Evolutionary conservation across 116 monocot species (phyloP), one percentile per base, ranked within the genome.

Genomic region (Phalaenopsis hybrid): DNA sequence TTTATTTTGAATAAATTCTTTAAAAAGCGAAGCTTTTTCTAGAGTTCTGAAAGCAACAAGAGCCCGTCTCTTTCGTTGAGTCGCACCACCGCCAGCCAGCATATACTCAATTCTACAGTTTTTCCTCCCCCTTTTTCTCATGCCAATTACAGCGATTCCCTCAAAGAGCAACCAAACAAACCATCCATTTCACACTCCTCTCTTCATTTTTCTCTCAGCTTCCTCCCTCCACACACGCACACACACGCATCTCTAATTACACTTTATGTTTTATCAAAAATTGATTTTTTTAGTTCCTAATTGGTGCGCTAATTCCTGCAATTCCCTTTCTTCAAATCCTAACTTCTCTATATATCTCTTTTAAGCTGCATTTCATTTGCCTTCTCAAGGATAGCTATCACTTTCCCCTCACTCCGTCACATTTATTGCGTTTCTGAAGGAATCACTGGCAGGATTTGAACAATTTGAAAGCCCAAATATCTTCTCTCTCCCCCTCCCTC

Each of bases 391-490:
- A 70, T 31, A 28, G 23, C 70, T 37, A 5, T 72, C 34, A 34
- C 37, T 31, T 13, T 16, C 23, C 72, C 28, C 16, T 37, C 37
- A 55, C 37, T 37, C 16, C 72, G 15, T 72, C 72, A 37, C 37
- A 72, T 72, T 72, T 37, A 72, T 34, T 72, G 72, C 72, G 31
- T 75, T 75, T 75, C 75, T 75, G 75, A 75, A 20, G 17, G 75
- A 75, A 75, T 43, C 75, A 43, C 75, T 43, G 75, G 8, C 75
- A 75, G 45, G 44, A 75, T 75, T 75, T 75, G 75, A 75, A 75
- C 75, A 20, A 15, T 73, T 73, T 5, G n/a, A 73, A 73, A 37
- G 37, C 75, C 75, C 75, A 17, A 44, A 75, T 34, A 15, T 20
- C 13, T n/a, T 46, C 75, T 46, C 75, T n/a, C 45, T 7, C 18